Evolutionary conservation across 2,329 filamentous ascomycete species (phyloP).

Genomic region (Penicillium crustosum): DNA sequence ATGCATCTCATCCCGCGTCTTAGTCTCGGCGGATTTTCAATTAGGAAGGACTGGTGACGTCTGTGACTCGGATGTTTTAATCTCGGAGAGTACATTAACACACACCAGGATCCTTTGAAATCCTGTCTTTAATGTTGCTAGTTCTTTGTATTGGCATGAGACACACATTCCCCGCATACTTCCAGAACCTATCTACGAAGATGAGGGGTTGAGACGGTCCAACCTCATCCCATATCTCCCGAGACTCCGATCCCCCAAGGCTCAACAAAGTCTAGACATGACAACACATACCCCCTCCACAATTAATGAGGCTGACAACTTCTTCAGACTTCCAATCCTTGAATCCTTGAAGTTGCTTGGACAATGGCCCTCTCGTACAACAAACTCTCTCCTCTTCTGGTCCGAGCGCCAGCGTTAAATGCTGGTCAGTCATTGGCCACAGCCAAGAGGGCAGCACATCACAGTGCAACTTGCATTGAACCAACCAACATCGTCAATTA

Average conservation of each 20-base stretch:
- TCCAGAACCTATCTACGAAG: too few relatives aligned
- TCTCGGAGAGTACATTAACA: not conserved
- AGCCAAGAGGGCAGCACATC: slow-evolving; percentile 3
- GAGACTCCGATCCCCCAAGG: not conserved
- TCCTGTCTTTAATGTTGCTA: not conserved
- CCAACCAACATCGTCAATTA: slow-evolving; percentile 13
- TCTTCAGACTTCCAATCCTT: not conserved
- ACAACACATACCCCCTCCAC: not conserved
- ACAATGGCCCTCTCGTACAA: not conserved
- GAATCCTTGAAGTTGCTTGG: not conserved
- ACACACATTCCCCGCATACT: not conserved
- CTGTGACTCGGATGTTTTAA: not conserved
- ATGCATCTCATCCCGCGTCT: slow-evolving; percentile 2
- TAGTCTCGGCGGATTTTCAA: not conserved
- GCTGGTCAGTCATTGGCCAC: not conserved
- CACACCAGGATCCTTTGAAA: not conserved
- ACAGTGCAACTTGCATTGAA: slow-evolving; percentile 3
- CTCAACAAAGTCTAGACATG: not conserved
- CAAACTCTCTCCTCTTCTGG: slow-evolving; percentile 4
- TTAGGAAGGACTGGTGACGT: slow-evolving; percentile 1
- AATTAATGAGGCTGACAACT: slow-evolving; percentile 1
- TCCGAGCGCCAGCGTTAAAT: slow-evolving; percentile 9
- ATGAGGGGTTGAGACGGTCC: too few relatives aligned
- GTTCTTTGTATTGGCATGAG: not conserved
- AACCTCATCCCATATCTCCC: not conserved